phyloP scores from a whole-genome alignment of 2,329 filamentous ascomycete species.

The Sclerotinia sclerotiorum region DNA sequence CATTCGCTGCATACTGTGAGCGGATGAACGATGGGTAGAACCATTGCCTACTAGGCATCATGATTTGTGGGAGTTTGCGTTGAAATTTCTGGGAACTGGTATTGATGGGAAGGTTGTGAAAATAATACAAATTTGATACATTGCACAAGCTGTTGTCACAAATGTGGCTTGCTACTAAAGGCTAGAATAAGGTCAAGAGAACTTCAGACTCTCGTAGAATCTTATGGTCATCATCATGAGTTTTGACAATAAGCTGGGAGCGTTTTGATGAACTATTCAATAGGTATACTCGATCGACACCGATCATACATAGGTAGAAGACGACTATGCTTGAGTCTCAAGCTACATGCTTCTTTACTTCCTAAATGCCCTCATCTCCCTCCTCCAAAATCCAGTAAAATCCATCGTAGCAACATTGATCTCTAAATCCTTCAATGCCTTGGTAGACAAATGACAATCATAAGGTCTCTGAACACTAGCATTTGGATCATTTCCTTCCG shows the following conservation, averaged over 20 bases:
- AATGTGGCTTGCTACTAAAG: neutral
- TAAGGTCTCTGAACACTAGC: conserved; percentile 76
- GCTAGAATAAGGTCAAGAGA: neutral
- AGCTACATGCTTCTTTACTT: conserved; percentile 29
- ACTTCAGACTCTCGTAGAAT: neutral
- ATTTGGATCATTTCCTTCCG: conserved; percentile 69
- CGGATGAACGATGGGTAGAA: too few species aligned
- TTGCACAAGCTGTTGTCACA: neutral
- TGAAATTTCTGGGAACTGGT: neutral
- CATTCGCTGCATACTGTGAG: neutral
- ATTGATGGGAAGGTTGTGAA: neutral
- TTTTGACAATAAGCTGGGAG: neutral
- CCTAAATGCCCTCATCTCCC: conserved; percentile 57
- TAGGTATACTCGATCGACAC: neutral
- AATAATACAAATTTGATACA: neutral
- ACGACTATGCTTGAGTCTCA: neutral
- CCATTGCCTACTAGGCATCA: neutral
- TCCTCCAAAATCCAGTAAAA: conserved; percentile 79
- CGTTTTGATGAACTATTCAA: neutral
- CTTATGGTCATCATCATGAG: neutral
- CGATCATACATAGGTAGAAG: neutral
- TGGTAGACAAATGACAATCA: conserved; percentile 83
- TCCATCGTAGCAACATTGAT: conserved; percentile 73
- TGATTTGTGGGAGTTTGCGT: neutral
- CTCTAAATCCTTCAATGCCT: conserved; percentile 67